These are phyloP conservation scores for Pouteria campechiana DNA, from an alignment of 179 eudicot species.

Conservation along the genomic window DNA sequence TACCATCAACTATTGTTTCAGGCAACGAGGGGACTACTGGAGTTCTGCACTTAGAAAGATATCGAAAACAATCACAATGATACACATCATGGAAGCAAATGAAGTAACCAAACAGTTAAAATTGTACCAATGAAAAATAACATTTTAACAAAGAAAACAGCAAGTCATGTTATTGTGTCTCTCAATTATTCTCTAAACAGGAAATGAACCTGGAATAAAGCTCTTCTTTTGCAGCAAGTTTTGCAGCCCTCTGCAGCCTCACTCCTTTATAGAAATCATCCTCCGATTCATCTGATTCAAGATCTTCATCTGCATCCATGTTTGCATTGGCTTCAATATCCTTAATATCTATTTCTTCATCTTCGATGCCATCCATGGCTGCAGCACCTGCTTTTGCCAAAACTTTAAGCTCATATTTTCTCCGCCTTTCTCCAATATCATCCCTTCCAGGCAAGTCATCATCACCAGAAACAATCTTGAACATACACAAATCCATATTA, in stretches of 20 bases:
- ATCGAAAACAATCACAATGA: no score
- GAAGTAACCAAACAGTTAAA: no score
- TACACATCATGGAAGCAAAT: no score
- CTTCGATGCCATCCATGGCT: constrained; percentile 31
- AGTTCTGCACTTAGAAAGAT: constrained; percentile 53
- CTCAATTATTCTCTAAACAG: no score
- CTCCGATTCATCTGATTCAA: constrained; percentile 26
- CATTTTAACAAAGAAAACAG: no score
- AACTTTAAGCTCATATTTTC: constrained; percentile 82
- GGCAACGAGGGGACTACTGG: constrained; percentile 19
- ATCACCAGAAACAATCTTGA: constrained; percentile 85
- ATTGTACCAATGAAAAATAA: no score
- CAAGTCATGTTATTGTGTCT: no score
- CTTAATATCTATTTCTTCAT: constrained; percentile 19
- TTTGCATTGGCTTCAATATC: constrained; percentile 20
- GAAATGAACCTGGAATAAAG: constrained; percentile 45
- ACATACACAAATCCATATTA: no score
- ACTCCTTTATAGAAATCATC: constrained; percentile 54
- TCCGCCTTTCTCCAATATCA: constrained; percentile 86
- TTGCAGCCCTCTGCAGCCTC: constrained; percentile 41
- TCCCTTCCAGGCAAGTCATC: constrained; percentile 91
- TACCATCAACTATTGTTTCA: constrained; percentile 56
- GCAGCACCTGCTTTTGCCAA: constrained; percentile 62
- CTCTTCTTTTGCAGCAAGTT: constrained; percentile 46
- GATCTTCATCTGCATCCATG: constrained; percentile 18